Conservation (phyloP, 2,329 filamentous ascomycete genomes). For the Fusarium hainanense region DNA sequence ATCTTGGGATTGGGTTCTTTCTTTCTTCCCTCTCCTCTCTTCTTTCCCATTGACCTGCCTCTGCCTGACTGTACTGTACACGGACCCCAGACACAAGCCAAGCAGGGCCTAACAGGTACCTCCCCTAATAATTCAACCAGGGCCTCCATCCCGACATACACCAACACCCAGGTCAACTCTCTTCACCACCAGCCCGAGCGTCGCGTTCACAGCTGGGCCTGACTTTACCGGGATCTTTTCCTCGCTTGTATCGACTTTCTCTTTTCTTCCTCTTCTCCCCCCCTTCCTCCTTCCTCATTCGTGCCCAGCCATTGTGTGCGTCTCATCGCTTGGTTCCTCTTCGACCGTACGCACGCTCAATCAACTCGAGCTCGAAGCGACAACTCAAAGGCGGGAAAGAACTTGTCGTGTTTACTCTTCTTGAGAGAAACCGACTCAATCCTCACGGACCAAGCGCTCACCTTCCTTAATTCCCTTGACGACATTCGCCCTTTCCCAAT, state of each 20-base stretch:
- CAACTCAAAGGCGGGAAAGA: slow-evolving; percentile 43
- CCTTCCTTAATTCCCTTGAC: slow-evolving; percentile 35
- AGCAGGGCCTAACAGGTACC: slow-evolving; percentile 9
- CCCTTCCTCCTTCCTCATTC: slow-evolving; percentile 30
- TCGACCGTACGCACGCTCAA: slow-evolving; percentile 35
- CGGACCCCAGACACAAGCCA: background rate
- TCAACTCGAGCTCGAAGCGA: slow-evolving; percentile 34
- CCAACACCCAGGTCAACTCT: background rate
- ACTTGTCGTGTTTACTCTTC: slow-evolving; percentile 32
- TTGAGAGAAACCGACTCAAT: slow-evolving; percentile 28
- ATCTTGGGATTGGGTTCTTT: slow-evolving; percentile 34
- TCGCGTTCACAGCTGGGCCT: slow-evolving; percentile 27
- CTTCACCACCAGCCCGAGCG: slow-evolving; percentile 33
- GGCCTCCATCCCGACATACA: background rate
- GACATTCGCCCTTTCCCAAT: slow-evolving; percentile 39
- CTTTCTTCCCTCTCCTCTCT: slow-evolving; percentile 6
- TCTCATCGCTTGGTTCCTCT: slow-evolving; percentile 41
- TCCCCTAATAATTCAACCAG: slow-evolving; percentile 37
- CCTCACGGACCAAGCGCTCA: slow-evolving; percentile 35
- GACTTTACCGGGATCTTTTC: slow-evolving; percentile 27
- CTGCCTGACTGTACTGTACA: background rate
- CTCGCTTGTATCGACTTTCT: slow-evolving; percentile 28
- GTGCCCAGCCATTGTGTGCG: slow-evolving; percentile 42
- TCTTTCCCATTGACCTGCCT: background rate
- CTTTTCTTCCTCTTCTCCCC: slow-evolving; percentile 18